Evolutionary conservation across 192 early-diverging fungal genomes (phyloP), one percentile per base, ranked within the genome.

Genomic region (Paraglomus brasilianum): DNA sequence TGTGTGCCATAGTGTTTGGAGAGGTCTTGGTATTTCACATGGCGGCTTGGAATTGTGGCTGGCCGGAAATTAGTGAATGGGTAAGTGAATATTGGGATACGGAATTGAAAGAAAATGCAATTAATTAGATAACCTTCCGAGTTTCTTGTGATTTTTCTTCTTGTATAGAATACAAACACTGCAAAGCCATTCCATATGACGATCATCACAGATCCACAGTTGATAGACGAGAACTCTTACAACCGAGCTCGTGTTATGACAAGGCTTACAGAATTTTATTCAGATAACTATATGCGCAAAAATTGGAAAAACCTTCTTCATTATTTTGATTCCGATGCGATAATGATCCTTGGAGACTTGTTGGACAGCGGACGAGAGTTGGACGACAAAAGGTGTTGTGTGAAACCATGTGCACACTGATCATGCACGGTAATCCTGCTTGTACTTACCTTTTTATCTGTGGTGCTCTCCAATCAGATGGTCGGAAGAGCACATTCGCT

Each of bases 191-290:
- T 43, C 47, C 53, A 41, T 43, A 69, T 94, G 17, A 86, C 87
- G 11, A 69, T 98, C 8, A 79, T 98, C 46, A 90, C 91, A 0
- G 96, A 98, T 76, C 94, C 96, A 44, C 96, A 98, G 72, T 84
- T 98, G 46, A 94, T 93, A 43, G 96, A 96, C 74, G 79, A 87
- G 41, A 90, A 89, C 71, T 96, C 94, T 9, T 98, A 98, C 71
- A 74, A 81, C 4, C 88, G 89, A 45, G 74, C 81, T 9, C 91
- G 91, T 0, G 39, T 87, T 2, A 39, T 88, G 0, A 80, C 93
- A 6, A 70, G 64, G 9, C 24, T 89, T 4, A 82, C 84, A 7
- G 84, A 96, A 71, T 91, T 91, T 58, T 93, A 90, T 74, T 92
- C 89, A 10, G 94, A 95, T 66, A 76, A 92, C 0, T 96, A 93